phyloP scores from a whole-genome alignment of 148 eudicot genomes.

The Fagopyrum esculentum region DNA sequence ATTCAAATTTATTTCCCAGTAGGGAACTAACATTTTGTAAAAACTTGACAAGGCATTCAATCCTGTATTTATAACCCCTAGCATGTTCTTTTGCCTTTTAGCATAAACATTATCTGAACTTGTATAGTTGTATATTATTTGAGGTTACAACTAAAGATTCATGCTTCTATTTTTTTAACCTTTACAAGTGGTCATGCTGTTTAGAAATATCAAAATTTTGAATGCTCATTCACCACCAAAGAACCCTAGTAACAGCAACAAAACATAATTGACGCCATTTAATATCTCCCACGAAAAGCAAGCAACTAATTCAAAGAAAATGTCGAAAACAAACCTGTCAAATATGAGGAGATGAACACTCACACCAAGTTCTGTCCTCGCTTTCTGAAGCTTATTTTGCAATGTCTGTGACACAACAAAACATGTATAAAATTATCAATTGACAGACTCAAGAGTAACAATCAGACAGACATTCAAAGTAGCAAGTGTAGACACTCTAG shows the following conservation, averaged over 20 bases:
- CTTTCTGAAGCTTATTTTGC: constrained; percentile 34
- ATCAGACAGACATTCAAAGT: neutral
- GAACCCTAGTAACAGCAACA: neutral
- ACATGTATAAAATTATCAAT: neutral
- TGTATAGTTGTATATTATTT: neutral
- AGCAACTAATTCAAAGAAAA: neutral
- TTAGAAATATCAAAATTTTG: neutral
- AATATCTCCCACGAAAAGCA: neutral
- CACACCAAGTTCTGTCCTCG: constrained; percentile 31
- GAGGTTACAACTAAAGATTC: neutral
- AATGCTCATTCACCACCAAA: neutral
- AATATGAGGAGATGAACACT: constrained; percentile 61
- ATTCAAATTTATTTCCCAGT: neutral
- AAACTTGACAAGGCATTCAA: neutral
- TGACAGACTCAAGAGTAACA: neutral
- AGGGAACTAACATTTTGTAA: neutral
- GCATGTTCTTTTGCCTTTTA: neutral
- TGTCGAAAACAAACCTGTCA: constrained; percentile 49
- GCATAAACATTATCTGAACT: neutral
- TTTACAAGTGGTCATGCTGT: neutral
- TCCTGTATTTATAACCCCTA: neutral
- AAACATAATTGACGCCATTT: constrained; percentile 4
- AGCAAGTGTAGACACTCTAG: neutral
- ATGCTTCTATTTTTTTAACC: neutral
- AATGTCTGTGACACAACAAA: constrained; percentile 41